Evolutionary conservation across 169 alveolate species (phyloP).

Genomic region (Eimeria maxima): DNA sequence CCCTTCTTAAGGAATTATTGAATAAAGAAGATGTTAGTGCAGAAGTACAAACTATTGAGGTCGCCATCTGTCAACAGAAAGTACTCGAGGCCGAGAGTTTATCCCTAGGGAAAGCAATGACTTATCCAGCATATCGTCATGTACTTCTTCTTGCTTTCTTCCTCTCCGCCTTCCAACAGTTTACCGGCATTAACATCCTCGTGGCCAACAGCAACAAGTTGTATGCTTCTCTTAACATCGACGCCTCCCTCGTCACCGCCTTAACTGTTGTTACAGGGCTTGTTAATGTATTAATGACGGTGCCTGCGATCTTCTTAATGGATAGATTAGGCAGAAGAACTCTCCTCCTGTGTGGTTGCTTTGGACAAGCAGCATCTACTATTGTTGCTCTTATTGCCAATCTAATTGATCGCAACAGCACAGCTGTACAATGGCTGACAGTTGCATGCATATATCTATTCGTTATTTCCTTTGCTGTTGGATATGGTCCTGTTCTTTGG

Average conservation of each 20-base stretch:
- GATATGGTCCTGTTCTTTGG: slow-evolving; percentile 94
- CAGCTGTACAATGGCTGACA: slow-evolving; percentile 70
- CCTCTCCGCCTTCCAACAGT: slow-evolving; percentile 90
- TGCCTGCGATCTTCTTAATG: slow-evolving; percentile 87
- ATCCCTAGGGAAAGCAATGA: slow-evolving; percentile 73
- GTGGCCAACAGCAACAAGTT: slow-evolving; percentile 91
- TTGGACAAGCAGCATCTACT: slow-evolving; percentile 85
- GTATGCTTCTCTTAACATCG: slow-evolving; percentile 84
- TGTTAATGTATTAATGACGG: slow-evolving; percentile 88
- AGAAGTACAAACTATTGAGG: slow-evolving; percentile 70
- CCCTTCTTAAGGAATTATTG: slow-evolving; percentile 66
- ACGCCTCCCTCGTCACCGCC: slow-evolving; percentile 80
- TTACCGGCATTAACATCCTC: slow-evolving; percentile 91
- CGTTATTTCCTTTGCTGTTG: slow-evolving; percentile 91
- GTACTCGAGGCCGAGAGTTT: slow-evolving; percentile 51
- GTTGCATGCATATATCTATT: slow-evolving; percentile 87
- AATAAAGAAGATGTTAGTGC: slow-evolving; percentile 65
- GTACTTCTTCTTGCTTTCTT: slow-evolving; percentile 88
- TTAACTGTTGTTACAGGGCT: slow-evolving; percentile 86
- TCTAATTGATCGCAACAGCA: slow-evolving; percentile 44
- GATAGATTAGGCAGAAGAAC: slow-evolving; percentile 91
- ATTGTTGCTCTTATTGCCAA: slow-evolving; percentile 76
- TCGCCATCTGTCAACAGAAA: slow-evolving; percentile 49
- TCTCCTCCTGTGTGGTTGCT: slow-evolving; percentile 88
- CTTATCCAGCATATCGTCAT: slow-evolving; percentile 84